A percentile compares a stretch with the other conserved stretches of the same genome.
Conservation (phyloP, 202 grass and related monocot genomes). For the Carex arenaria region DNA sequence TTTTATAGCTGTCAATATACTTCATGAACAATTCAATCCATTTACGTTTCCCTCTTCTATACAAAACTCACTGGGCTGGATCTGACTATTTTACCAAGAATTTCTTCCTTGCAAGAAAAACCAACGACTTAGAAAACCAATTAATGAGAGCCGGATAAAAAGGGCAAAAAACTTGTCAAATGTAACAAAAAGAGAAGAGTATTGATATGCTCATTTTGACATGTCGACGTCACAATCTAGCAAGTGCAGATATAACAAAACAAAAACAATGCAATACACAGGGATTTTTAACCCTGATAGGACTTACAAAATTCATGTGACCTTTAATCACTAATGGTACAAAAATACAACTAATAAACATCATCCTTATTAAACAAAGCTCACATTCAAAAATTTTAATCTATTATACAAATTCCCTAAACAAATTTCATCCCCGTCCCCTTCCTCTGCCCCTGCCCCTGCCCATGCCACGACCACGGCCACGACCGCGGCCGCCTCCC, state of each 20-base stretch:
- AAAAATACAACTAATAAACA: not conserved
- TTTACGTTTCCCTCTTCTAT: not conserved
- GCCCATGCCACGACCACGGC: slow-evolving; percentile 14
- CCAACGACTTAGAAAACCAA: no score
- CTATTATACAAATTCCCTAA: slow-evolving; percentile 3
- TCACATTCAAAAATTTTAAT: not conserved
- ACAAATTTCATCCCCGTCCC: slow-evolving; percentile 26
- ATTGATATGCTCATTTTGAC: not conserved
- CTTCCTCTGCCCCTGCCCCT: slow-evolving; percentile 27
- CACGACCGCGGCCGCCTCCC: slow-evolving; percentile 16
- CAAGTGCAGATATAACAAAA: not conserved
- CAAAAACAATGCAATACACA: not conserved
- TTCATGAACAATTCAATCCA: not conserved
- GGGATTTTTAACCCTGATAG: not conserved
- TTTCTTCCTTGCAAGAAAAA: not conserved
- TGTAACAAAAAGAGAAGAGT: no score
- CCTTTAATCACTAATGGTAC: not conserved
- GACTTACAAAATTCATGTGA: not conserved
- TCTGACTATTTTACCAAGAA: not conserved
- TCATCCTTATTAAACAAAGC: not conserved
- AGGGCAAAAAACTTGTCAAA: not conserved
- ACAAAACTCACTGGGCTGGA: not conserved
- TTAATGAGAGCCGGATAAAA: not conserved
- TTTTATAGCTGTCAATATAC: not conserved
- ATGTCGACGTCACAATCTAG: no score